Percentiles rank a stretch among this genome's conserved stretches.
Evolutionary conservation across 768 basidiomycete genomes (phyloP).

Genomic region (Pleurotus sapidus): DNA sequence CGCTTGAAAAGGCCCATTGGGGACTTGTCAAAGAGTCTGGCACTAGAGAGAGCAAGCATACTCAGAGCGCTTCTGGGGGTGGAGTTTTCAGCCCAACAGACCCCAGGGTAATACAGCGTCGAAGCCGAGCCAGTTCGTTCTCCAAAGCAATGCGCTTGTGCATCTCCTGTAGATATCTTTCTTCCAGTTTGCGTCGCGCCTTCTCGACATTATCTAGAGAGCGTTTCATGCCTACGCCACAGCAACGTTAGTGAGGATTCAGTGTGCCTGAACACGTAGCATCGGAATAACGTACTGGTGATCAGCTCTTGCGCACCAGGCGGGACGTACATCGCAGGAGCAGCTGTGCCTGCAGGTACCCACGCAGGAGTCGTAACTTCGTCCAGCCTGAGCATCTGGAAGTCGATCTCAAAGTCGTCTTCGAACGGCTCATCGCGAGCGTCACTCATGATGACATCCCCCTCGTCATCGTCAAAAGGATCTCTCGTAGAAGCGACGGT

Average conservation of each 20-base stretch:
- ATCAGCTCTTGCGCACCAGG: slow-evolving; percentile 4
- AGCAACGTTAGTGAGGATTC: too few species aligned
- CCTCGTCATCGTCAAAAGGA: background rate
- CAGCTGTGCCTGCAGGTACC: background rate
- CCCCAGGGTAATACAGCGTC: slow-evolving; percentile 7
- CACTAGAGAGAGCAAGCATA: background rate
- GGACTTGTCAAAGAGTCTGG: too few species aligned
- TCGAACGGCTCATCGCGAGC: slow-evolving; percentile 4
- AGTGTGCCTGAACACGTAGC: too few species aligned
- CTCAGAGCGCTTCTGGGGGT: background rate
- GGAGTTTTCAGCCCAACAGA: background rate
- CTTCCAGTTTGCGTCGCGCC: slow-evolving; percentile 12
- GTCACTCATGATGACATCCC: slow-evolving; percentile 6
- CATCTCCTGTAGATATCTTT: slow-evolving; percentile 12
- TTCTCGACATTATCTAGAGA: slow-evolving; percentile 12
- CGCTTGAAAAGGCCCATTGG: background rate
- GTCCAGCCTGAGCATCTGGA: slow-evolving; percentile 8
- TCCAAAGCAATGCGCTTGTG: slow-evolving; percentile 13
- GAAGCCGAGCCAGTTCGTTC: slow-evolving; percentile 4
- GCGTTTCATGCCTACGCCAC: slow-evolving; percentile 8
- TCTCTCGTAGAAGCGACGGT: slow-evolving; percentile 2
- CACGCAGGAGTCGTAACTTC: slow-evolving; percentile 1
- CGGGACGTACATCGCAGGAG: background rate
- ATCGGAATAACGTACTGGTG: background rate
- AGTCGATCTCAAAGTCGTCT: slow-evolving; percentile 8